Evolutionary conservation across 768 basidiomycete species (phyloP).

Genomic region (Naganishia vaughanmartiniae): DNA sequence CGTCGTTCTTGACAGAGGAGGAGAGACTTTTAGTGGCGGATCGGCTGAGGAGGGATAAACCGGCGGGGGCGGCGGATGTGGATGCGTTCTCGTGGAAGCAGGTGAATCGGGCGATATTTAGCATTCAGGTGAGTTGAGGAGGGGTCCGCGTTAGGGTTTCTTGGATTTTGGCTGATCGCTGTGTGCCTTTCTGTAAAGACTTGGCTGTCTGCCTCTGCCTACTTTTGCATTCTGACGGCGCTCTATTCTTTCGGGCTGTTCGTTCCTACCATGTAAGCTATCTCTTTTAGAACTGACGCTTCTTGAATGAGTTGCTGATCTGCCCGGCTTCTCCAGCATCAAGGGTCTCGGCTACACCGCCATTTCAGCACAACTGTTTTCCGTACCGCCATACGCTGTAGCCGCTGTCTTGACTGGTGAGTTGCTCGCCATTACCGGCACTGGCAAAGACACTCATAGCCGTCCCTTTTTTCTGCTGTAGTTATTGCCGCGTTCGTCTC

Average conservation of each 20-base stretch:
- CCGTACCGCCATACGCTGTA: constrained; percentile 42
- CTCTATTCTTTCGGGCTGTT: constrained; percentile 42
- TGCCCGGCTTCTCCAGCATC: constrained; percentile 5
- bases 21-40: constrained; percentile 33
- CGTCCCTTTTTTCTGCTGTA: neutral
- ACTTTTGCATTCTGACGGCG: constrained; percentile 39
- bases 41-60: constrained; percentile 32
- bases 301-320: neutral
- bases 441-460: neutral
- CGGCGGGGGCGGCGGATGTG: constrained; percentile 22
- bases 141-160: neutral
- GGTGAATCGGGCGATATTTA: constrained; percentile 34
- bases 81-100: constrained; percentile 36
- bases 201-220: constrained; percentile 39
- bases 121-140: constrained; percentile 8
- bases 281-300: neutral
- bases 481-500: constrained; percentile 38
- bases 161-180: neutral
- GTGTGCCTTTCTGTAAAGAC: constrained; percentile 31
- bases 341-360: constrained; percentile 39
- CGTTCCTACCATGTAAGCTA: constrained; percentile 37
- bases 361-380: constrained; percentile 39
- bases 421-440: neutral
- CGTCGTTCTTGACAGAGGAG: constrained; percentile 36
- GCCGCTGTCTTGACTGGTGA: constrained; percentile 35